Conservation (phyloP, 2,329 filamentous ascomycete species). For the Fusarium sp. region DNA sequence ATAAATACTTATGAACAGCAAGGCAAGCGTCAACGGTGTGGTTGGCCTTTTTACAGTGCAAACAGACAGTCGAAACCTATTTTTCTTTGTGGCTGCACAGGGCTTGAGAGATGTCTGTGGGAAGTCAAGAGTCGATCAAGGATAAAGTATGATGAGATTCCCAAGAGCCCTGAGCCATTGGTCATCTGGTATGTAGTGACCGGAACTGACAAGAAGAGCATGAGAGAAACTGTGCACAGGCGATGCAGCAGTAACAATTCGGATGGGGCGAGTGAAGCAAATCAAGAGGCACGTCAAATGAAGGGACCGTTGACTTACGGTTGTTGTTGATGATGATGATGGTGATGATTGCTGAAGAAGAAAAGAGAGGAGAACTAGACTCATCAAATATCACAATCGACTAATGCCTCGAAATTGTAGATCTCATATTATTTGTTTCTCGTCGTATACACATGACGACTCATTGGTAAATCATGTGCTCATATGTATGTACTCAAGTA, state of each 20-base stretch:
- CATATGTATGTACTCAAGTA: neutral
- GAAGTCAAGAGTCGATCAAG: neutral
- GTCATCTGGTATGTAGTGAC: too few relatives aligned
- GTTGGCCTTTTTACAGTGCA: accelerated
- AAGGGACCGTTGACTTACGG: neutral
- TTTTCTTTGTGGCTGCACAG: neutral
- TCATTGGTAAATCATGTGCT: neutral
- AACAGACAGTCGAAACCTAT: accelerated
- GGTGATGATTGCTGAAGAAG: neutral
- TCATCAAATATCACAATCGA: neutral
- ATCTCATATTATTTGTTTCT: neutral
- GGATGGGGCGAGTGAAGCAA: neutral
- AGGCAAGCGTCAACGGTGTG: accelerated
- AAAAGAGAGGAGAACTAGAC: neutral
- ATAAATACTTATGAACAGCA: neutral
- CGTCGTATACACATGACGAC: neutral
- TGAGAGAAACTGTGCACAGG: neutral
- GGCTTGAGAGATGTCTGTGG: neutral
- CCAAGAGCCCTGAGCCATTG: too few relatives aligned
- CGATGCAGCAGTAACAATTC: neutral
- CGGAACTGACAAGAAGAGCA: too few relatives aligned
- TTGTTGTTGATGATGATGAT: neutral
- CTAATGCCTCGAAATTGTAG: neutral
- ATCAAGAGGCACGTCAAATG: neutral
- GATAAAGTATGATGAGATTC: too few relatives aligned